phyloP scores from a whole-genome alignment of 2,329 filamentous ascomycete genomes.

The Alternaria panax region DNA sequence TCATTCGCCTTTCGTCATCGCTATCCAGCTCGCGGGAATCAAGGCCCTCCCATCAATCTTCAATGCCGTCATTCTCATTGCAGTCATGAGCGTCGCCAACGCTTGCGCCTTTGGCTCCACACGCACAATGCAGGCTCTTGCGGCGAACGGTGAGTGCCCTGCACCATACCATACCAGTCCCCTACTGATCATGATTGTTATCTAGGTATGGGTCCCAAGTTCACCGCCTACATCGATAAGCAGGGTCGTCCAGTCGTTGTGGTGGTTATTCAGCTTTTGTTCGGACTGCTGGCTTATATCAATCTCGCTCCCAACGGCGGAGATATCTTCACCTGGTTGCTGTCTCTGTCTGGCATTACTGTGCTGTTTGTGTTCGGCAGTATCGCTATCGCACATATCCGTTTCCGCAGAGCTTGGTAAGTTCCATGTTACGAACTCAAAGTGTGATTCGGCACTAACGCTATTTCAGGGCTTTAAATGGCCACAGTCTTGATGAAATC shows the following conservation, averaged over 20 bases:
- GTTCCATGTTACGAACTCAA: conserved; percentile 5
- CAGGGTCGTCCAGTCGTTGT: conserved; percentile 79
- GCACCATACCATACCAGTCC: background rate
- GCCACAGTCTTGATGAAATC: conserved; percentile 49
- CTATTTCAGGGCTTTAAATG: conserved; percentile 16
- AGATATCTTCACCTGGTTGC: conserved; percentile 78
- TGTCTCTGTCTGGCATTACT: conserved; percentile 74
- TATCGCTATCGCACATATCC: conserved; percentile 88
- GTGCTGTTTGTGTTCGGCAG: conserved; percentile 79
- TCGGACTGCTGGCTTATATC: conserved; percentile 80
- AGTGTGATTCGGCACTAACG: background rate
- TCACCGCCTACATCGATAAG: conserved; percentile 80
- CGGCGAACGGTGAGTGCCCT: conserved; percentile 31
- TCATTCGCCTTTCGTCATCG: conserved; percentile 70
- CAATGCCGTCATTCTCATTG: conserved; percentile 70
- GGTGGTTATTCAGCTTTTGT: conserved; percentile 69
- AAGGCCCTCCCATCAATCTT: conserved; percentile 67
- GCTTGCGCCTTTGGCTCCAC: conserved; percentile 63
- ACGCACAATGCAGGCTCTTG: conserved; percentile 63
- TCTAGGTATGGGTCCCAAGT: conserved; percentile 69
- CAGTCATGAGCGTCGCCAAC: conserved; percentile 66
- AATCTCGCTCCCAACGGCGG: conserved; percentile 62
- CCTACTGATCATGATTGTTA: background rate
- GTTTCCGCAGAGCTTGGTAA: conserved; percentile 69
- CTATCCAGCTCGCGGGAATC: conserved; percentile 67